Evolutionary conservation across 2,329 filamentous ascomycete genomes (phyloP).

Genomic region (Fusarium keratoplasticum): DNA sequence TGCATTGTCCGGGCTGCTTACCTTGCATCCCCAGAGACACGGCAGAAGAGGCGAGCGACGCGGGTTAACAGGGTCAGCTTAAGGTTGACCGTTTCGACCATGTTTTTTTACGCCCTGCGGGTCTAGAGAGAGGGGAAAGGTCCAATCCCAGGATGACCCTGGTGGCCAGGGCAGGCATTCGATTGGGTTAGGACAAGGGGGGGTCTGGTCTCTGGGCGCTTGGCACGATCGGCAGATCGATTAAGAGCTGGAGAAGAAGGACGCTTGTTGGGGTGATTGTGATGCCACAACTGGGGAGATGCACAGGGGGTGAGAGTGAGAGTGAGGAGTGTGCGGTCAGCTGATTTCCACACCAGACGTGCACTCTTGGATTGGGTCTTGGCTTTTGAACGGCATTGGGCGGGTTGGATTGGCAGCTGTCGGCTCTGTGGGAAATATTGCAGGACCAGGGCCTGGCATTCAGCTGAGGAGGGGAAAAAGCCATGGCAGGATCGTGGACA

Average conservation of each 20-base stretch:
- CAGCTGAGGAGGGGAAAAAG: neutral
- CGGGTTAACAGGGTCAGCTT: neutral
- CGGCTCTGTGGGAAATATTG: neutral
- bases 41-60: neutral
- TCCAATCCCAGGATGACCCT: neutral
- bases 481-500: neutral
- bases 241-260: neutral
- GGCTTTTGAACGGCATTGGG: neutral
- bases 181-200: conserved; percentile 6
- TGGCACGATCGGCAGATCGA: conserved; percentile 22
- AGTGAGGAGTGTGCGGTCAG: neutral
- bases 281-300: conserved; percentile 1
- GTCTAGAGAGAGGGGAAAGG: neutral
- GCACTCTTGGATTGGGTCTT: neutral
- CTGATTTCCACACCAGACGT: neutral
- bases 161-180: conserved; percentile 5
- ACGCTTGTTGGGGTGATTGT: neutral
- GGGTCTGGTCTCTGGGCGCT: neutral
- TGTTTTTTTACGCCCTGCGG: neutral
- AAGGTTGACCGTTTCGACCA: conserved; percentile 5
- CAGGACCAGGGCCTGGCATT: neutral
- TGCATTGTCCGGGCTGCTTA: conserved; percentile 6
- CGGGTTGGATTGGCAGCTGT: neutral
- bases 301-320: neutral
- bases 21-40: conserved; percentile 10